Percentiles rank a stretch among this genome's conserved stretches.
Evolutionary conservation across 176 grass and related monocot species (phyloP).

Genomic region (Microstegium vimineum): DNA sequence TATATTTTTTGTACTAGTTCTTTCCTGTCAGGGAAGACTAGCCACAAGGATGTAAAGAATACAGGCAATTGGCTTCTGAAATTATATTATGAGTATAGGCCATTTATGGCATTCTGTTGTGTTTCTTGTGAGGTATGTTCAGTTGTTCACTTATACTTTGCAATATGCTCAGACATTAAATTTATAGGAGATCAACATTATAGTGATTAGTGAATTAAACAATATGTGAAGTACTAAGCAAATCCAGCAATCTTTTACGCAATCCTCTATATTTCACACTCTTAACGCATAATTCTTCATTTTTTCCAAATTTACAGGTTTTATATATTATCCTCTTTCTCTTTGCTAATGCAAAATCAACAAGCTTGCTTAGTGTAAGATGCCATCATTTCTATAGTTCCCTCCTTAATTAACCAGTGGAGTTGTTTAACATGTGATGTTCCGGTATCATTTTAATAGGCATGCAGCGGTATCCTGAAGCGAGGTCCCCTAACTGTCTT

Average conservation of each 20-base stretch:
- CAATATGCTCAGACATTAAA: background rate
- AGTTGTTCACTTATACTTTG: background rate
- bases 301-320: slow-evolving; percentile 51
- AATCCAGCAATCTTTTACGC: background rate
- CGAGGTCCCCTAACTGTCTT: slow-evolving; percentile 44
- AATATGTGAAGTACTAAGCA: background rate
- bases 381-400: background rate
- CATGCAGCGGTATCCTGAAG: slow-evolving; percentile 42
- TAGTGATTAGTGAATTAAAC: background rate
- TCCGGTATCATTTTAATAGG: slow-evolving; percentile 33
- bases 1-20: slow-evolving; percentile 50
- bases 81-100: slow-evolving; percentile 69
- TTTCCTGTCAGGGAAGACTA: slow-evolving; percentile 88
- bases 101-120: slow-evolving; percentile 97
- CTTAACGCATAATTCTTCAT: slow-evolving; percentile 4
- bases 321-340: slow-evolving; percentile 88
- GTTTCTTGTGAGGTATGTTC: slow-evolving; percentile 82
- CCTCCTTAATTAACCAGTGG: background rate
- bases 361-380: slow-evolving; percentile 69
- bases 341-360: slow-evolving; percentile 54
- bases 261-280: background rate
- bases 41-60: slow-evolving; percentile 93
- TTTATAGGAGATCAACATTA: background rate
- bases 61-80: slow-evolving; percentile 84
- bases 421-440: background rate